Base-by-base conservation (phyloP, 1,284 basidiomycete genomes). In the Porogramme epimiltina region DNA sequence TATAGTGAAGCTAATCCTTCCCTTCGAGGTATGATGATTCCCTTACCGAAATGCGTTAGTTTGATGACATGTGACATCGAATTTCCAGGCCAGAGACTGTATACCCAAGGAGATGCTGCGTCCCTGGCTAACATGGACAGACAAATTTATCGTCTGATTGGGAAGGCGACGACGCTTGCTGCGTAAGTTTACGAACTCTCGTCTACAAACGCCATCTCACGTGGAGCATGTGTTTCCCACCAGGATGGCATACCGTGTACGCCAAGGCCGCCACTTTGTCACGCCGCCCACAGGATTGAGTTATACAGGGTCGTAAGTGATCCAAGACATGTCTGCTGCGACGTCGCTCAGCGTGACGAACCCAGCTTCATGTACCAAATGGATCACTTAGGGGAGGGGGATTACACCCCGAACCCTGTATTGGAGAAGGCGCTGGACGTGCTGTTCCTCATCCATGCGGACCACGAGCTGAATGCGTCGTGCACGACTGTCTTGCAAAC, bases 201-300 rank as follows among this genome's bases (percentile, higher is more conserved):
- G 8, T 46, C 2, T 5, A 15, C 4, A 8, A 2, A 24, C 22
- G 15, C 23, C 6, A 2, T n/a, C 8, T 19, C 9, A 3, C 19
- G 4, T 49, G n/a, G 18, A 25, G 49, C 4, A 54, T 43, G 9
- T 8, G 11, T 23, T 20, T 31, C 28, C 8, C 5, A 5, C 8
- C 56, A 90, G 87, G 2, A 93, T 93, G 90, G 90, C 91, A 0
- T 94, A 93, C 66, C 89, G 92, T 42, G 81, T 93, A 31, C 86
- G 92, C 34, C 91, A 93, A 74, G 93, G 92, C 34, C 80, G 92
- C 54, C 84, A 89, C 48, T 95, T 95, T 65, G 91, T 94, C n/a
- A 80, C 79, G 0, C 91, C 93, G 4, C 91, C 91, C 2, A 84
- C 83, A 3, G 89, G 89, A 0, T 74, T 94, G 42, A 87, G 83